A percentile compares a stretch with the other conserved stretches of the same genome.
Evolutionary conservation across 116 monocot genomes (phyloP).

Genomic region (Iris pallida): DNA sequence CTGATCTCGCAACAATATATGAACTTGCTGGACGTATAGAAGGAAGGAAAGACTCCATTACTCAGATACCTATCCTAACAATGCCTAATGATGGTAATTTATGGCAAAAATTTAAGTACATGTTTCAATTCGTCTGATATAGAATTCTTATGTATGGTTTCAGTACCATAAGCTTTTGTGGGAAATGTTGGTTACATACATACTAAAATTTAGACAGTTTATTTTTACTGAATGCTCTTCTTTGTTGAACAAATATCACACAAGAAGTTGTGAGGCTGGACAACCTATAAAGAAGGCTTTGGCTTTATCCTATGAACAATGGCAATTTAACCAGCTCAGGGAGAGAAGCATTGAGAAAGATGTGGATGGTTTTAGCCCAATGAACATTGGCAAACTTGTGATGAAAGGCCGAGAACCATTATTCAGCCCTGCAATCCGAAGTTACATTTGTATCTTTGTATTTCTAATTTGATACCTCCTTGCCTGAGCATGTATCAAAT

Average conservation of each 20-base stretch:
- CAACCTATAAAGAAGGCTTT: too few relatives aligned
- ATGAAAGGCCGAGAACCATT: too few relatives aligned
- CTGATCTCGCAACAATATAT: slow-evolving; percentile 45
- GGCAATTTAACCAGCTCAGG: too few relatives aligned
- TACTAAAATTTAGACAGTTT: neutral
- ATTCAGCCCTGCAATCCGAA: too few relatives aligned
- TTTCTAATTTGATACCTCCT: too few relatives aligned
- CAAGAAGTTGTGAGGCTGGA: slow-evolving; percentile 16
- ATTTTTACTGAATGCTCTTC: neutral
- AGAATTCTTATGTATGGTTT: neutral
- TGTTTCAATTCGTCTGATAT: neutral
- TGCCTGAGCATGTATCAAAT: too few relatives aligned
- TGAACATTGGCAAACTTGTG: too few relatives aligned
- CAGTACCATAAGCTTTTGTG: neutral
- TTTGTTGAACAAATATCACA: slow-evolving; percentile 68
- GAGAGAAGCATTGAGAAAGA: too few relatives aligned
- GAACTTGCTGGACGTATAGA: slow-evolving; percentile 44
- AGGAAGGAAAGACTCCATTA: slow-evolving; percentile 36
- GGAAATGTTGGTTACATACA: too few relatives aligned
- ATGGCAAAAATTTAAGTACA: neutral
- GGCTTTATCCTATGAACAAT: too few relatives aligned
- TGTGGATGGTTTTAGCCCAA: too few relatives aligned
- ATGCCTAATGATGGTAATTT: slow-evolving; percentile 45
- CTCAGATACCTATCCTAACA: slow-evolving; percentile 37
- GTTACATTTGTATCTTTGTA: too few relatives aligned